Conservation (phyloP, 1,139 yeast genomes). For the Magnusiomyces paraingens region DNA sequence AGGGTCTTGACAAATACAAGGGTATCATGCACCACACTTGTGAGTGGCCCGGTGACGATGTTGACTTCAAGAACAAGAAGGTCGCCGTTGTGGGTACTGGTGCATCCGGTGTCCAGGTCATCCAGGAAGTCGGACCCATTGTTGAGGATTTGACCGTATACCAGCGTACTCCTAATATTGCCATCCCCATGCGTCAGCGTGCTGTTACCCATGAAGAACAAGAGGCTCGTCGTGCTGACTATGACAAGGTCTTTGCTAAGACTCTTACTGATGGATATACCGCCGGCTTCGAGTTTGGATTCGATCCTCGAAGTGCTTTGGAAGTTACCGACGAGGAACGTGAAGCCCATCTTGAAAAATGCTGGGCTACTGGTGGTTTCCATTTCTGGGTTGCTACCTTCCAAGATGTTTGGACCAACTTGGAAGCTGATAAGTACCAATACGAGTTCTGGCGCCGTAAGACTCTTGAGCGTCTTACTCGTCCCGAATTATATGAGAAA, state of each 20-base stretch:
- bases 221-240: constrained; percentile 19
- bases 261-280: constrained; percentile 17
- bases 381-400: constrained; percentile 25
- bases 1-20: constrained; percentile 38
- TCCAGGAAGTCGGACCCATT: constrained; percentile 29
- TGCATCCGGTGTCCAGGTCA: constrained; percentile 37
- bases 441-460: constrained; percentile 29
- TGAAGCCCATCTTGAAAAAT: constrained; percentile 20
- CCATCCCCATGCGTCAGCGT: constrained; percentile 25
- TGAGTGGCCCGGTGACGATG: constrained; percentile 40
- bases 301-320: constrained; percentile 12
- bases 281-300: constrained; percentile 22
- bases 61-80: constrained; percentile 35
- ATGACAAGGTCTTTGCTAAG: constrained; percentile 17
- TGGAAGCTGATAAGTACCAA: constrained; percentile 23
- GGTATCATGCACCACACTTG: constrained; percentile 47
- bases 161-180: constrained; percentile 29
- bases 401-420: constrained; percentile 23
- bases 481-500: constrained; percentile 23
- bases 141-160: constrained; percentile 23
- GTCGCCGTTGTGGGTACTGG: constrained; percentile 37
- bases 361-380: constrained; percentile 26
- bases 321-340: constrained; percentile 23
- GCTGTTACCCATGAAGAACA: constrained; percentile 22
- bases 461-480: constrained; percentile 23